Evolutionary conservation across 2,329 filamentous ascomycete genomes (phyloP).

Genomic region (Hyphodiscus sp.): DNA sequence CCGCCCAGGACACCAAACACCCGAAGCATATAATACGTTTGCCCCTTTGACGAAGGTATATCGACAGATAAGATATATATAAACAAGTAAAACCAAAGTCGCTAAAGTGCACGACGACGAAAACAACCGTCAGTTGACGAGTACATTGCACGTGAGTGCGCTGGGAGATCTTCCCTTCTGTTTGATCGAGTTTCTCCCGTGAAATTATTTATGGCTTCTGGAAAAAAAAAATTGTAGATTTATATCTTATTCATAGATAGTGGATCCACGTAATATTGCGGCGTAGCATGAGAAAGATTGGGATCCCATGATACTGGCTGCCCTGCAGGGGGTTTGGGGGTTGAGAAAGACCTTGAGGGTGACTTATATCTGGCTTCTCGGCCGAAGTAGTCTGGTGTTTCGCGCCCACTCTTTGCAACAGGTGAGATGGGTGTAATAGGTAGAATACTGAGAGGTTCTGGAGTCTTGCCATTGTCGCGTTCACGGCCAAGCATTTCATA

Average conservation of each 20-base stretch:
- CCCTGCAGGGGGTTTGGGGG: conserved; percentile 35
- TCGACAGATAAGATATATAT: not conserved
- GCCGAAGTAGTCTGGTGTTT: conserved; percentile 34
- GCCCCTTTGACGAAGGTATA: not conserved
- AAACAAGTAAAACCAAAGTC: not conserved
- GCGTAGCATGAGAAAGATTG: not conserved
- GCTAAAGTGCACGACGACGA: not conserved
- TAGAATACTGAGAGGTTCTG: conserved; percentile 21
- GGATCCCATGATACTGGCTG: conserved; percentile 18
- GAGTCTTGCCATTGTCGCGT: conserved; percentile 27
- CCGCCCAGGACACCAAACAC: not conserved
- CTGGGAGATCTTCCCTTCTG: not conserved
- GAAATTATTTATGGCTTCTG: not conserved
- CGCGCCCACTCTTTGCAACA: conserved; percentile 22
- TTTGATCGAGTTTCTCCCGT: not conserved
- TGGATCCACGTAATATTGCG: not conserved
- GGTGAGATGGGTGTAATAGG: conserved; percentile 24
- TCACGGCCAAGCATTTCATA: conserved; percentile 69
- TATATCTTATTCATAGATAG: not conserved
- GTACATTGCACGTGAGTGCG: not conserved
- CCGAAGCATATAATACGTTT: not conserved
- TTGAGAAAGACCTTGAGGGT: conserved; percentile 42
- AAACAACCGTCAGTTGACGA: not conserved
- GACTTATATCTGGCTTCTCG: conserved; percentile 40
- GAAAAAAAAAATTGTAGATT: not conserved